phyloP scores from a whole-genome alignment of 2,329 filamentous ascomycete genomes.

The Cyphellophora europaea region DNA sequence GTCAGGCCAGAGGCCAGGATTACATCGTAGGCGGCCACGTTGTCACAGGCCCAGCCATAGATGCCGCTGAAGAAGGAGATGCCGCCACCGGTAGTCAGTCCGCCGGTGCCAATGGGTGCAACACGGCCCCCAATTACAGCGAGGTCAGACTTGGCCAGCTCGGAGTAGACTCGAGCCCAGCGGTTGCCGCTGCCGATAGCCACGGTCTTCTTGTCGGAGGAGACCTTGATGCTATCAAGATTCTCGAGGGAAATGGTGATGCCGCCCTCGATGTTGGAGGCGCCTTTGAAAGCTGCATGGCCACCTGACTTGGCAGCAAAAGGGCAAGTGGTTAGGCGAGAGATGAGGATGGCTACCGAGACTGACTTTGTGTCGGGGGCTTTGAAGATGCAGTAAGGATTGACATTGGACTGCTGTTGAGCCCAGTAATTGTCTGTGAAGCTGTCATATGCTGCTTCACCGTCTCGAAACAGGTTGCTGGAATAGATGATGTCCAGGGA shows the following conservation, averaged over 20 bases:
- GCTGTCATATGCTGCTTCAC: not conserved
- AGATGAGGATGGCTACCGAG: not conserved
- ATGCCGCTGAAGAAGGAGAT: constrained; percentile 13
- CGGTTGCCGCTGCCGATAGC: constrained; percentile 24
- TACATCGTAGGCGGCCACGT: constrained; percentile 16
- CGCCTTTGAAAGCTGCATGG: constrained; percentile 47
- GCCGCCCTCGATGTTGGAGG: constrained; percentile 38
- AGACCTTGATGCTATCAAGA: not conserved
- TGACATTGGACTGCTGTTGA: not conserved
- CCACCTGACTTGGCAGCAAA: constrained; percentile 51
- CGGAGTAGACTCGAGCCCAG: constrained; percentile 26
- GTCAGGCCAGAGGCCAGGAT: constrained; percentile 19
- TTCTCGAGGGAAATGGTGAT: constrained; percentile 20
- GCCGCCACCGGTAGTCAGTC: constrained; percentile 20
- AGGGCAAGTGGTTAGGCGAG: constrained; percentile 19
- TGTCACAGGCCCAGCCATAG: constrained; percentile 18
- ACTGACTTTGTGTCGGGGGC: not conserved
- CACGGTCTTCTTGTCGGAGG: constrained; percentile 1
- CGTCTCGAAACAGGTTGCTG: not conserved
- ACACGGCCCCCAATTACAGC: constrained; percentile 27
- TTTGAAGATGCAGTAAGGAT: constrained; percentile 5
- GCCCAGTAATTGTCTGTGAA: not conserved
- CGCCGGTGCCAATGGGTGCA: constrained; percentile 20
- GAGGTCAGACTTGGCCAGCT: constrained; percentile 23
- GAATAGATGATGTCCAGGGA: not conserved